phyloP scores from a whole-genome alignment of 2,329 filamentous ascomycete species.

The Phialophora macrospora region DNA sequence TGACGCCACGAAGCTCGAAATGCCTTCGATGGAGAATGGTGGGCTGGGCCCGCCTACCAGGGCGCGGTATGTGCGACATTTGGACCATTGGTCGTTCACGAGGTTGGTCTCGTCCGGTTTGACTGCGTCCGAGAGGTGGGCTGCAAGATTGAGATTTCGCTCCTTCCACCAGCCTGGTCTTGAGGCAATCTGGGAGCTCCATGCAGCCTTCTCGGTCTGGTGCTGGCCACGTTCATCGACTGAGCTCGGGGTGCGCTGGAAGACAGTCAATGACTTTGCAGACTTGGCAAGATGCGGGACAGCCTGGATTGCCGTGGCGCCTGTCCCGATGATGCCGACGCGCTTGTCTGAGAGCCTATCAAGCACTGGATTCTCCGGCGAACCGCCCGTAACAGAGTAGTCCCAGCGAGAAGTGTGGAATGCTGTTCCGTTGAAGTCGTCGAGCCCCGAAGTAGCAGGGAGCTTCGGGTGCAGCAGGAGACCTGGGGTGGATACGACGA shows the following conservation, averaged over 20 bases:
- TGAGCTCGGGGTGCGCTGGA: conserved; percentile 48
- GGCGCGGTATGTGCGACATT: conserved; percentile 1
- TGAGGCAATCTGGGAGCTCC: neutral
- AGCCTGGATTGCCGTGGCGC: conserved; percentile 27
- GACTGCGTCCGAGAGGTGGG: conserved; percentile 6
- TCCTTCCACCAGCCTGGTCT: conserved; percentile 21
- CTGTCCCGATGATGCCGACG: conserved; percentile 31
- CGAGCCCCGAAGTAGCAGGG: conserved; percentile 40
- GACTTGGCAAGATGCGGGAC: conserved; percentile 40
- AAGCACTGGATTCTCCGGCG: conserved; percentile 46
- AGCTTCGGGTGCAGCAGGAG: conserved; percentile 45
- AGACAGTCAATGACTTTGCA: conserved; percentile 49
- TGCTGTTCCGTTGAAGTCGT: conserved; percentile 39
- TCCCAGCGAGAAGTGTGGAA: conserved; percentile 42
- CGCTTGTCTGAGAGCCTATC: conserved; percentile 36
- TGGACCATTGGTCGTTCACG: conserved; percentile 13
- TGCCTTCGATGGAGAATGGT: conserved; percentile 1
- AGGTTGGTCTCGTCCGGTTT: conserved; percentile 4
- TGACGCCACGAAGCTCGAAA: conserved; percentile 25
- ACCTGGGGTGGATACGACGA: conserved; percentile 14
- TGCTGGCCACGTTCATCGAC: conserved; percentile 20
- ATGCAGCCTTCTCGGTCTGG: conserved; percentile 2
- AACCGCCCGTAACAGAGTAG: conserved; percentile 26
- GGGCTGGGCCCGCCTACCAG: conserved; percentile 9
- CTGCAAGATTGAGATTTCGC: conserved; percentile 16